Evolutionary conservation across 495 filamentous ascomycete species (phyloP).

Genomic region (Penicillium cinerascens): DNA sequence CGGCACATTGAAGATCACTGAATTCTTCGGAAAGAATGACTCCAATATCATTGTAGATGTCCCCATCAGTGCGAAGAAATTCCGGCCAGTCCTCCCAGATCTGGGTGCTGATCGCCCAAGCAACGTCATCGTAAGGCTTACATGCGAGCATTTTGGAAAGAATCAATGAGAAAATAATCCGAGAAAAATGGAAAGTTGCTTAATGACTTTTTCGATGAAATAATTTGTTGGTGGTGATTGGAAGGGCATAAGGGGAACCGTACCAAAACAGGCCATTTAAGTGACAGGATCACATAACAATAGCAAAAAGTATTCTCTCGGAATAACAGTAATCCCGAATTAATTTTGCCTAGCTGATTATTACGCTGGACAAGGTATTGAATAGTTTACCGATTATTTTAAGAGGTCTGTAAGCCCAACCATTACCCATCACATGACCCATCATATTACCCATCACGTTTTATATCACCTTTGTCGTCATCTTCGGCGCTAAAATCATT

Average conservation of each 20-base stretch:
- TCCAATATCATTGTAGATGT: constrained; percentile 23
- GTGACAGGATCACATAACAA: not conserved
- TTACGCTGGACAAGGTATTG: too few relatives aligned
- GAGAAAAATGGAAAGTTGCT: not conserved
- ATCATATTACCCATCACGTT: too few relatives aligned
- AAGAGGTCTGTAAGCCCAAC: too few relatives aligned
- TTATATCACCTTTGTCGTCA: too few relatives aligned
- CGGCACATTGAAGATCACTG: constrained; percentile 11
- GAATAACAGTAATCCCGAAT: not conserved
- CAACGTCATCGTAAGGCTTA: constrained; percentile 20
- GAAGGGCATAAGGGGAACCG: not conserved
- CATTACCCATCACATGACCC: too few relatives aligned
- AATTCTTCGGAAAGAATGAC: constrained; percentile 19
- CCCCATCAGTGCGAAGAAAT: constrained; percentile 10
- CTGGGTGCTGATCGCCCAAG: constrained; percentile 26
- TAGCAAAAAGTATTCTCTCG: not conserved
- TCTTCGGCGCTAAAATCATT: too few relatives aligned
- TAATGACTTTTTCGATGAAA: not conserved
- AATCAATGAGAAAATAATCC: not conserved
- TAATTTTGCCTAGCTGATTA: not conserved
- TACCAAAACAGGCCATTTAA: not conserved
- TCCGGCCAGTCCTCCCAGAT: constrained; percentile 16
- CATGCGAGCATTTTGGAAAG: not conserved
- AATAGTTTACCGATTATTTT: too few relatives aligned
- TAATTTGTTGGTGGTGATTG: not conserved